phyloP scores from a whole-genome alignment of 2,329 filamentous ascomycete species.

The Venturia pyrina region DNA sequence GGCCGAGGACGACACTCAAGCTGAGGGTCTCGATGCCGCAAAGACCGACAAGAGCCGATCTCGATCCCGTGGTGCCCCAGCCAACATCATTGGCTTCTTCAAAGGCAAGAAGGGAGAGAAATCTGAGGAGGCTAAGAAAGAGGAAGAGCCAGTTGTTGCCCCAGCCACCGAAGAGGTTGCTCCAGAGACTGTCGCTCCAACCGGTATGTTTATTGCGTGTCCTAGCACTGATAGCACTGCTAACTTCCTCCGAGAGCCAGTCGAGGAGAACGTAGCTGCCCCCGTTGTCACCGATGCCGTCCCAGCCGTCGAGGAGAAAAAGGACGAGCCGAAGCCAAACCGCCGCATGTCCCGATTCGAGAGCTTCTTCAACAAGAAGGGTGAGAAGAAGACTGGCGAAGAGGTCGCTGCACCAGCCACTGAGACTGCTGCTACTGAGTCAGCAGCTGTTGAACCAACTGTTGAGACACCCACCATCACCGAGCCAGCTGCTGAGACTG shows the following conservation, averaged over 20 bases:
- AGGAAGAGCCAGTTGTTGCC: conserved; percentile 29
- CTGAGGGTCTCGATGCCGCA: conserved; percentile 27
- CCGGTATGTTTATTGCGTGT: not conserved
- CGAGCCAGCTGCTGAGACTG: conserved; percentile 11
- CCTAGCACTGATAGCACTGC: conserved; percentile 15
- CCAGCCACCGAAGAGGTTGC: conserved; percentile 31
- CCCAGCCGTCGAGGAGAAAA: conserved; percentile 24
- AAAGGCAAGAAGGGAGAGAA: conserved; percentile 46
- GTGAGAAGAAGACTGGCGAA: conserved; percentile 32
- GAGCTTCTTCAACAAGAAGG: conserved; percentile 32
- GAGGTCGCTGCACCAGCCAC: conserved; percentile 22
- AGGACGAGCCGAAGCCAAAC: conserved; percentile 33
- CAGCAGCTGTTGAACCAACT: conserved; percentile 11
- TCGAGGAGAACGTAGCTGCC: conserved; percentile 5
- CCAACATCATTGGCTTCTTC: conserved; percentile 47
- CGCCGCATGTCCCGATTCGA: conserved; percentile 43
- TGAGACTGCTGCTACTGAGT: not conserved
- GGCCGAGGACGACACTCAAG: conserved; percentile 21
- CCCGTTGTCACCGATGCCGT: conserved; percentile 31
- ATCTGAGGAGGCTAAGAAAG: conserved; percentile 34
- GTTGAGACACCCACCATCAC: conserved; percentile 3
- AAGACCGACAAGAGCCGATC: conserved; percentile 50
- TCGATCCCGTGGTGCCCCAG: conserved; percentile 48
- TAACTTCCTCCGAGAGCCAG: conserved; percentile 21
- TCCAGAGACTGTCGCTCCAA: conserved; percentile 14